These are phyloP conservation scores for Neurospora intermedia DNA, from an alignment of 495 filamentous ascomycete species.

Conservation along the genomic window DNA sequence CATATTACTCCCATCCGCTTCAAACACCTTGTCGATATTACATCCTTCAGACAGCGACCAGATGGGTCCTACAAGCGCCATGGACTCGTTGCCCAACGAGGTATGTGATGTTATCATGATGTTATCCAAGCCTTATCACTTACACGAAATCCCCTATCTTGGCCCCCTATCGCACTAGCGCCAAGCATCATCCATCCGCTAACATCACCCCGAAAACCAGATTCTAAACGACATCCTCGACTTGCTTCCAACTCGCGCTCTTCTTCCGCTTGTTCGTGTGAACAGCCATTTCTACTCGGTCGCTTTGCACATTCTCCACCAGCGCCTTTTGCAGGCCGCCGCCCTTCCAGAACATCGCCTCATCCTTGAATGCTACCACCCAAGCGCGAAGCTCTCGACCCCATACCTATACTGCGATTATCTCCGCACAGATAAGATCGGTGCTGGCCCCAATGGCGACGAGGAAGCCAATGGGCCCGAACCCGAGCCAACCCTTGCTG, in stretches of 20 bases:
- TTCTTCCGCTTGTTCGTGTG: conserved; percentile 51
- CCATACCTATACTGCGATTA: conserved; percentile 61
- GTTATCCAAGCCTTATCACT: background rate
- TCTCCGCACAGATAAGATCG: conserved; percentile 44
- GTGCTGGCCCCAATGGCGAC: conserved; percentile 30
- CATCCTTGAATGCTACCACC: conserved; percentile 70
- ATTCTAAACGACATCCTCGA: conserved; percentile 56
- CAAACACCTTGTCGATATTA: background rate
- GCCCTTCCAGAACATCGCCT: conserved; percentile 49
- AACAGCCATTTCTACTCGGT: conserved; percentile 58
- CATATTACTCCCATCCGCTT: background rate
- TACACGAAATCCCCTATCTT: background rate
- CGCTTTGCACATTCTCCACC: conserved; percentile 55
- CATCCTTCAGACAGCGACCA: background rate
- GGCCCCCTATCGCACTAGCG: background rate
- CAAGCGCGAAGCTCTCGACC: conserved; percentile 54
- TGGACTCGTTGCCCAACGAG: conserved; percentile 36
- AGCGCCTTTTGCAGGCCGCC: conserved; percentile 48
- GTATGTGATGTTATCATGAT: conserved; percentile 18
- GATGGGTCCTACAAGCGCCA: conserved; percentile 20
- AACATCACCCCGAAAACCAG: conserved; percentile 29
- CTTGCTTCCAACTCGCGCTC: conserved; percentile 44
- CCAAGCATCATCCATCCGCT: background rate
- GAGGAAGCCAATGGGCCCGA: conserved; percentile 13
- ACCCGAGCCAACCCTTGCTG: conserved; percentile 9